Evolutionary conservation across 257 asterid genomes (phyloP).

Genomic region (Petunia axillaris): DNA sequence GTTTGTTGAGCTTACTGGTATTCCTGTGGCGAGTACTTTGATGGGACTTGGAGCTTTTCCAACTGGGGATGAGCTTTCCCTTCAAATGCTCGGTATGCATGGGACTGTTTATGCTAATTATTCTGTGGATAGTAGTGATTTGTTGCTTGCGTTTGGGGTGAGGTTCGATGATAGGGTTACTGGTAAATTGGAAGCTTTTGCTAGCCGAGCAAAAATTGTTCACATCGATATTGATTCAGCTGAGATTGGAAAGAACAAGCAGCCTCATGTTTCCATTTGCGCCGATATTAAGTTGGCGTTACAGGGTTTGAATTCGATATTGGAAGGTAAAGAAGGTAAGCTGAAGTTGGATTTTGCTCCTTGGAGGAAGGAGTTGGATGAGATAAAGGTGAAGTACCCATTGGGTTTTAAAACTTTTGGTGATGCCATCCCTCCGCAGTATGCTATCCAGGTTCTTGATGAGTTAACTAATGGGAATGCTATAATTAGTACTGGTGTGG

Average conservation of each 20-base stretch:
- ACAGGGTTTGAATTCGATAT: slow-evolving; percentile 56
- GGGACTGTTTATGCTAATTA: slow-evolving; percentile 85
- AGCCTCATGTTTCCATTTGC: slow-evolving; percentile 74
- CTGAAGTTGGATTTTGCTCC: slow-evolving; percentile 50
- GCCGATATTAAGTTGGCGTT: slow-evolving; percentile 67
- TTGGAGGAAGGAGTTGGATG: slow-evolving; percentile 75
- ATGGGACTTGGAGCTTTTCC: slow-evolving; percentile 86
- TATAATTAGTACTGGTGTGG: slow-evolving; percentile 76
- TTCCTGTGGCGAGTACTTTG: slow-evolving; percentile 78
- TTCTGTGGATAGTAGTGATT: slow-evolving; percentile 73
- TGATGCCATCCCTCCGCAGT: slow-evolving; percentile 80
- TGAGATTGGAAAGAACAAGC: slow-evolving; percentile 86
- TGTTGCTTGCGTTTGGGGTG: slow-evolving; percentile 80
- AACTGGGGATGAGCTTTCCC: slow-evolving; percentile 53
- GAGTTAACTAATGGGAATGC: slow-evolving; percentile 77
- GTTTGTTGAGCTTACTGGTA: slow-evolving; percentile 63
- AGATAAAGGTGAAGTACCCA: slow-evolving; percentile 55
- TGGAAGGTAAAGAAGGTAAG: slow-evolving; percentile 40
- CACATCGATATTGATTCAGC: slow-evolving; percentile 85
- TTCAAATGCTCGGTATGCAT: slow-evolving; percentile 94
- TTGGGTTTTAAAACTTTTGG: slow-evolving; percentile 60
- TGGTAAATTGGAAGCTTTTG: slow-evolving; percentile 80
- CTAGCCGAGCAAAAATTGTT: slow-evolving; percentile 82
- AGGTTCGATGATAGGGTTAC: slow-evolving; percentile 89
- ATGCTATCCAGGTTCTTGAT: slow-evolving; percentile 71